Conservation (phyloP, 2,329 filamentous ascomycete species). For the Furcasterigmium furcatum region DNA sequence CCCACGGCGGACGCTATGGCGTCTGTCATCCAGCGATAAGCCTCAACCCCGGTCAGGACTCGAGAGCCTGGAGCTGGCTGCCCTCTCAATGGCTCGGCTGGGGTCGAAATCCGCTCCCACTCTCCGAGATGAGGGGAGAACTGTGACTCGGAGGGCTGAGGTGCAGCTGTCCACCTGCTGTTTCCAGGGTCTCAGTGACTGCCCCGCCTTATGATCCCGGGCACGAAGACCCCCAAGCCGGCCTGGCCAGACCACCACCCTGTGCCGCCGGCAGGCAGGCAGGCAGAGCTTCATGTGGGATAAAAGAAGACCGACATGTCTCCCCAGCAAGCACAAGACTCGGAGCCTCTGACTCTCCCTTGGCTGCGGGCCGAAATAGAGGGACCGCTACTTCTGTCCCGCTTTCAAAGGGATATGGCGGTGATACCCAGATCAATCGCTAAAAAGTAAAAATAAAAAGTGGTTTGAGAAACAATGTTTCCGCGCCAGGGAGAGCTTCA, state of each 20-base stretch:
- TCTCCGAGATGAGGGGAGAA: neutral
- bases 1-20: neutral
- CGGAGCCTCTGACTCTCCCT: too few relatives aligned
- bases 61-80: neutral
- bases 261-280: too few relatives aligned
- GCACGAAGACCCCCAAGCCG: neutral
- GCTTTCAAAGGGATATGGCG: too few relatives aligned
- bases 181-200: neutral
- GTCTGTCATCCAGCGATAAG: neutral
- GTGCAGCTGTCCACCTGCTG: neutral
- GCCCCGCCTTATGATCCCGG: neutral
- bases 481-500: slow-evolving; percentile 1
- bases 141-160: slow-evolving; percentile 1
- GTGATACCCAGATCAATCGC: too few relatives aligned
- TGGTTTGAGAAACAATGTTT: slow-evolving; percentile 2
- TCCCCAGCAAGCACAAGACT: too few relatives aligned
- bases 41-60: neutral
- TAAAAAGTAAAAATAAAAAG: neutral
- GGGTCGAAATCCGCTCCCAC: neutral
- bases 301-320: too few relatives aligned
- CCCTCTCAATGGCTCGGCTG: neutral
- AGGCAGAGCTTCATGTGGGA: too few relatives aligned
- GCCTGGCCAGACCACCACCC: neutral
- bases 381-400: too few relatives aligned
- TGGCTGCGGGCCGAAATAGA: too few relatives aligned